Evolutionary conservation across 352 stramenopile genomes (phyloP).

Genomic region (Globisporangium radiosum): DNA sequence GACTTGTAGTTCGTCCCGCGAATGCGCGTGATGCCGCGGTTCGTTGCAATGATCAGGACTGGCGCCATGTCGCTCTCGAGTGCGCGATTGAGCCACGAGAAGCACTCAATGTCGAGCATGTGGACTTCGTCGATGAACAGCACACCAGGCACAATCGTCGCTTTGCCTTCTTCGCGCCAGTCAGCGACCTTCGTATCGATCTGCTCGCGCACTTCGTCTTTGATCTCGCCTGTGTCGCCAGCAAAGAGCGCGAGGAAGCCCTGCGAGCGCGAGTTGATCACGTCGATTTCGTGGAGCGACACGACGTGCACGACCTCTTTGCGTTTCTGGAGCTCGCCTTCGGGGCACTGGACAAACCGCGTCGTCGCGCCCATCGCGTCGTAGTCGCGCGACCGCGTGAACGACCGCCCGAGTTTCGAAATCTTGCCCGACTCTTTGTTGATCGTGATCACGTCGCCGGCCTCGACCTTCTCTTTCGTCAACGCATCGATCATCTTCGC

Average conservation of each 20-base stretch:
- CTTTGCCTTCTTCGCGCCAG: constrained; percentile 94
- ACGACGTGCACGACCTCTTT: constrained; percentile 98
- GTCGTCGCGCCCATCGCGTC: constrained; percentile 95
- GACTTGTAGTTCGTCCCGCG: constrained; percentile 98
- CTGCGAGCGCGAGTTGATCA: constrained; percentile 99
- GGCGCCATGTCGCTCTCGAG: constrained; percentile 97
- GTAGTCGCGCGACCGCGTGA: constrained; percentile 97
- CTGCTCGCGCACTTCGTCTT: constrained; percentile 97
- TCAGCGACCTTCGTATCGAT: constrained; percentile 98
- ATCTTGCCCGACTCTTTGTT: constrained; percentile 99
- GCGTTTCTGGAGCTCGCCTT: constrained; percentile 98
- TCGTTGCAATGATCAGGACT: constrained; percentile 99
- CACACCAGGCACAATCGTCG: constrained; percentile 97
- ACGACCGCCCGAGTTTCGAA: constrained; percentile 96
- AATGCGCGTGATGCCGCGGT: constrained; percentile 98
- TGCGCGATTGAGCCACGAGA: constrained; percentile 98
- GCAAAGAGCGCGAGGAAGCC: constrained; percentile 99
- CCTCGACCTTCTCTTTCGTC: constrained; percentile 98
- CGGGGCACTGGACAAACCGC: constrained; percentile 83
- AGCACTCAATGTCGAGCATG: constrained; percentile 99
- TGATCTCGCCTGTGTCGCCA: constrained; percentile 99
- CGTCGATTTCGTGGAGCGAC: constrained; percentile 98
- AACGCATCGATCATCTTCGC: constrained; percentile 99
- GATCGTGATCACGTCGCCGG: constrained; percentile 99
- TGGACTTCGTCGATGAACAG: constrained; percentile 99